Percentiles rank a stretch among this genome's conserved stretches.
These are phyloP conservation scores for Nectriaceae sp. DNA, from an alignment of 2,329 filamentous ascomycete species.

Conservation along the genomic window DNA sequence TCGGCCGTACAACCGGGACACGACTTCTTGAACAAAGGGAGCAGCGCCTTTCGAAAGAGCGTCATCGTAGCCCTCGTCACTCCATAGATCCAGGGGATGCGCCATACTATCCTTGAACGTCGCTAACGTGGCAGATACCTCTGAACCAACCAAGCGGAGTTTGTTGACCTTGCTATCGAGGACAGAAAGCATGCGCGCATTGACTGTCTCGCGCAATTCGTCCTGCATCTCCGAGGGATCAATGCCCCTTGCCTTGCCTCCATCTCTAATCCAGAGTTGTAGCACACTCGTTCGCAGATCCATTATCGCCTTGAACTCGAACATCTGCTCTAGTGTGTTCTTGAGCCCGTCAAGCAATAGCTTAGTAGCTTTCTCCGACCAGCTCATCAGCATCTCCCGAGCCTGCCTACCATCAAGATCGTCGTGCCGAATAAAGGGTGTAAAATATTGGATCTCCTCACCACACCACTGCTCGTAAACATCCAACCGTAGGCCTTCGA, in stretches of 20 bases:
- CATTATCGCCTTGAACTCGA: slow-evolving; percentile 69
- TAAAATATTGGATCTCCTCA: slow-evolving; percentile 81
- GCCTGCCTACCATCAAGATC: slow-evolving; percentile 65
- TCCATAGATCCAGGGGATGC: slow-evolving; percentile 66
- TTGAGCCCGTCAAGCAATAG: slow-evolving; percentile 63
- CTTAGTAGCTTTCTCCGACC: slow-evolving; percentile 63
- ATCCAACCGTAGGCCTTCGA: slow-evolving; percentile 76
- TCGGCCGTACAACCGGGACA: slow-evolving; percentile 71
- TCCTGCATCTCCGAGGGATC: slow-evolving; percentile 70
- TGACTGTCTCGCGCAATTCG: slow-evolving; percentile 68
- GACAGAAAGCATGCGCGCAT: slow-evolving; percentile 64
- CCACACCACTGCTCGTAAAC: slow-evolving; percentile 78
- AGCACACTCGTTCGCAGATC: slow-evolving; percentile 70
- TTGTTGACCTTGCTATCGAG: slow-evolving; percentile 64
- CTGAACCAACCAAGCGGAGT: slow-evolving; percentile 65
- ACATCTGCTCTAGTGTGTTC: slow-evolving; percentile 58
- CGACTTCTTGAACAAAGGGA: slow-evolving; percentile 68
- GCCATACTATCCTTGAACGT: slow-evolving; percentile 59
- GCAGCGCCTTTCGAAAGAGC: slow-evolving; percentile 67
- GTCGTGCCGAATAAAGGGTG: slow-evolving; percentile 82
- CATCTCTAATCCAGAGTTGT: slow-evolving; percentile 74
- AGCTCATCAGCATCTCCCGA: slow-evolving; percentile 60
- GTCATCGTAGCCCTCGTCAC: slow-evolving; percentile 60
- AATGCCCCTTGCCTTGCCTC: slow-evolving; percentile 64
- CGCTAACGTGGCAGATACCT: slow-evolving; percentile 62